Evolutionary conservation across 108 stramenopile species (phyloP).

Genomic region (Discostella stelligeroides): DNA sequence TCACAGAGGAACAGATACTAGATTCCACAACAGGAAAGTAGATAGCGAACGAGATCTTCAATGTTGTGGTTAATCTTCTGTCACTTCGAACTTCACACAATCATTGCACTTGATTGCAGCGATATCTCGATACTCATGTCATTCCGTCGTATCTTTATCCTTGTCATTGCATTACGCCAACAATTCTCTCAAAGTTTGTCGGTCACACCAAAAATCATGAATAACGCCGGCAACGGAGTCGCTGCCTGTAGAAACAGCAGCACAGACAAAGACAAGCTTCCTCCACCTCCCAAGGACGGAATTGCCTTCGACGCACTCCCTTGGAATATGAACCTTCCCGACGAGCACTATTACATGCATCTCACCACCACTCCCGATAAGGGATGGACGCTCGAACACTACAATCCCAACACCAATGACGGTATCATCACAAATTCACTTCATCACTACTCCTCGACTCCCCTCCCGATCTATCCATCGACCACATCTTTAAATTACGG

Average conservation of each 20-base stretch:
- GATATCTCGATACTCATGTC: too few relatives aligned
- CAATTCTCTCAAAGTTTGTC: too few relatives aligned
- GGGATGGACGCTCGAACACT: slow-evolving; percentile 74
- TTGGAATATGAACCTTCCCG: slow-evolving; percentile 83
- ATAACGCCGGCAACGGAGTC: background rate
- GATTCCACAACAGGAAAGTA: too few relatives aligned
- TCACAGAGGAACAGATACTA: too few relatives aligned
- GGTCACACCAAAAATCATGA: background rate
- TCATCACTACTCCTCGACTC: slow-evolving; percentile 55
- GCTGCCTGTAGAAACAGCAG: background rate
- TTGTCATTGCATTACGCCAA: too few relatives aligned
- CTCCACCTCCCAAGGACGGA: slow-evolving; percentile 59
- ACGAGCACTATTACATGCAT: slow-evolving; percentile 74
- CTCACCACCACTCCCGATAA: slow-evolving; percentile 54
- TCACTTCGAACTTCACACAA: too few relatives aligned
- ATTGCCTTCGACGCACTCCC: slow-evolving; percentile 76
- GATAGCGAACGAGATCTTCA: too few relatives aligned
- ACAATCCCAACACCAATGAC: slow-evolving; percentile 56
- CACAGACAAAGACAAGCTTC: slow-evolving; percentile 2
- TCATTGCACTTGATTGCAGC: too few relatives aligned
- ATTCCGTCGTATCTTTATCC: too few relatives aligned
- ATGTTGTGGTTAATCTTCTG: too few relatives aligned
- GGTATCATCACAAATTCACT: slow-evolving; percentile 56
- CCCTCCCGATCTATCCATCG: slow-evolving; percentile 65
- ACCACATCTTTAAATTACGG: slow-evolving; percentile 85